These are phyloP conservation scores for Marchantia polymorpha DNA, from an alignment of 225 moss, liverwort and hornwort genomes.

Conservation along the genomic window DNA sequence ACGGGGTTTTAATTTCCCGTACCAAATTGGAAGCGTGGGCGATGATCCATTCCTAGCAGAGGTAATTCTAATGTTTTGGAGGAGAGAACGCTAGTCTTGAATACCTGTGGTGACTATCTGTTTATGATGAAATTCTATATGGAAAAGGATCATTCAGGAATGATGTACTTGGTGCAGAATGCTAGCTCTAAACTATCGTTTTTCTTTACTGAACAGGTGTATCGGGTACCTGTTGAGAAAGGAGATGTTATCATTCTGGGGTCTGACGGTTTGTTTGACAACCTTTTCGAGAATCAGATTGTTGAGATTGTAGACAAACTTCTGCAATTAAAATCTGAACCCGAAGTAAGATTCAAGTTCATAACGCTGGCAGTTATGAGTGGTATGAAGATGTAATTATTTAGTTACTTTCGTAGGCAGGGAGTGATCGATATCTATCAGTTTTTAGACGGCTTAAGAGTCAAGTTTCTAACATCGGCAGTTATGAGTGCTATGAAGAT, in stretches of 20 bases:
- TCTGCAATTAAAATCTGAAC: slow-evolving; percentile 61
- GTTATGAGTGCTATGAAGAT: too few relatives aligned
- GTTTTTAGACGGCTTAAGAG: too few relatives aligned
- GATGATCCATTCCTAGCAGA: slow-evolving; percentile 76
- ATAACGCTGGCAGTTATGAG: too few relatives aligned
- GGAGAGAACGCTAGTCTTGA: neutral
- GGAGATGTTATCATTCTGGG: slow-evolving; percentile 86
- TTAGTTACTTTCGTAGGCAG: neutral
- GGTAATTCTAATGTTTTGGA: slow-evolving; percentile 20
- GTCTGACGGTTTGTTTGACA: slow-evolving; percentile 91
- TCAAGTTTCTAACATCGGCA: neutral
- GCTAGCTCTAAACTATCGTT: neutral
- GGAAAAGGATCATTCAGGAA: too few relatives aligned
- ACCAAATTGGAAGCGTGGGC: slow-evolving; percentile 86
- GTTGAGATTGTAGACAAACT: slow-evolving; percentile 46
- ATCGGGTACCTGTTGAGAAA: slow-evolving; percentile 62
- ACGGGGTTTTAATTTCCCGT: slow-evolving; percentile 91
- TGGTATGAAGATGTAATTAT: neutral
- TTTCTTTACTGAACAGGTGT: slow-evolving; percentile 52
- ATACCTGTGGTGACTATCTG: neutral
- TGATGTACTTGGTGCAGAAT: too few relatives aligned
- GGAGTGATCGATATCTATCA: neutral
- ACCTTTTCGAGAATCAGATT: slow-evolving; percentile 70
- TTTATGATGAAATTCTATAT: neutral
- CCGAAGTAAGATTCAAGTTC: slow-evolving; percentile 56